Evolutionary conservation across 257 asterid genomes (phyloP), one percentile per base, ranked within the genome.

Genomic region (Penstemon davidsonii): DNA sequence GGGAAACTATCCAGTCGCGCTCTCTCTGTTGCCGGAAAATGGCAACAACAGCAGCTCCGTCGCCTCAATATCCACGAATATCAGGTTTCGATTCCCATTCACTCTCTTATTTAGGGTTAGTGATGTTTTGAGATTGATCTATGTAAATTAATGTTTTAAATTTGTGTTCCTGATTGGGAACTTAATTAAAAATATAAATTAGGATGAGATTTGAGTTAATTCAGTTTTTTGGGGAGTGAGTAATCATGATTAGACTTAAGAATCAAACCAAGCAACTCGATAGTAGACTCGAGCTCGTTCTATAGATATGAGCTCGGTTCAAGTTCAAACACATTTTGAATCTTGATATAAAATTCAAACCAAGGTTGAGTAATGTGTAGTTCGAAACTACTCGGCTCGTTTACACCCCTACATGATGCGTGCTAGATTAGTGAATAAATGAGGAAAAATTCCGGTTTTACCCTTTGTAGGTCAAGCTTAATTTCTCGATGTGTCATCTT

Each of bases 1-100:
- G 83, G 95, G 8, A 94, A 88, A 75, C 82, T 94, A 13, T 96
- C 96, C 46, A 62, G 71, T 62, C 90, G 91, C 68, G 84, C 99
- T 56, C 88, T 94, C 54, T 84, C 96, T 68, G 78, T 84, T 55
- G 95, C 97, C 79, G 97, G 99, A 6, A 88, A 87, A 81, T 94
- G 99, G 99, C 97, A 94, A 73, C 96, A 88, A 69, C 99, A 94
- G 60, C 99, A 94, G 89, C 95, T 94, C 78, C 97, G 97, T 75
- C 96, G 96, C 75, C 96, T 94, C 85, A 94, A 94, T 76, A 82
- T 91, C 59, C 97, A 94, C 78, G 99, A 94, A 59, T 94, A 91
- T 77, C 99, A 91, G 96, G 99, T 93, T 40, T 8, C 25, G 5
- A 15, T 4, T 18, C 71, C 43, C 25, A 5, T 41, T 62, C 13